Evolutionary conservation across 1,284 basidiomycete genomes (phyloP), one percentile per base, ranked within the genome.

Genomic region (Moniliella sp.): DNA sequence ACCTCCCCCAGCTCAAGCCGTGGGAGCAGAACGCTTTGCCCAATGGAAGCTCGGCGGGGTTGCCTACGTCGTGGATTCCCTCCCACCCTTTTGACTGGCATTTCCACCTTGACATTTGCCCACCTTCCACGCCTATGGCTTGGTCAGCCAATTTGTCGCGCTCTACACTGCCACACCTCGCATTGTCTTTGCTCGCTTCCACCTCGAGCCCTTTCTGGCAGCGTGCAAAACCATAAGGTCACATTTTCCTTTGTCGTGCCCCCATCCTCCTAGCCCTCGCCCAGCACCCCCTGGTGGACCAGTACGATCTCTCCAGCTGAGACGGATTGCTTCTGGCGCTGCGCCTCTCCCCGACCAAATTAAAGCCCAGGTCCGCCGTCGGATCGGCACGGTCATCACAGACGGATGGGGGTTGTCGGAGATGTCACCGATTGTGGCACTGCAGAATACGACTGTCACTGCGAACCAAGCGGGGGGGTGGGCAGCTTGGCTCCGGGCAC

Each of bases 171-270:
- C 36, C 26, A 57, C 55, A 7, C 55, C 53, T 3, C 36, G 39
- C 25, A 36, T 55, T 8, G 38, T 57, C 2, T 38, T 55, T 12
- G 43, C 51, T 2, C 32, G 41, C 2, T 58, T 57, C 31, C 27
- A 42, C 19, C 42, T 52, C 11, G 49, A 55, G 10, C 36, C 42
- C 30, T 55, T 55, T 38, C 42, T 58, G 11, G 21, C 11, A 32
- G 40, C 5, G 44, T 53, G 5, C 39, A 51, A 34, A 25, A 45
- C 18, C 34, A 48, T 36, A 36, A 41, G 12, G 45, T 51, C 10
- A 57, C 55, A 1, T 58, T 58, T 35, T 40, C 46, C 32, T 58
- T 58, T 26, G 49, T 57, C 25, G 55, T 58, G 2, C 55, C 55
- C 55, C 55, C 3, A 53, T 57, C 31, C 37, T 58, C 15, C 43